A percentile compares a stretch with the other conserved stretches of the same genome.
These are phyloP conservation scores for Trametes sanguinea DNA, from an alignment of 768 basidiomycete genomes.

Conservation along the genomic window DNA sequence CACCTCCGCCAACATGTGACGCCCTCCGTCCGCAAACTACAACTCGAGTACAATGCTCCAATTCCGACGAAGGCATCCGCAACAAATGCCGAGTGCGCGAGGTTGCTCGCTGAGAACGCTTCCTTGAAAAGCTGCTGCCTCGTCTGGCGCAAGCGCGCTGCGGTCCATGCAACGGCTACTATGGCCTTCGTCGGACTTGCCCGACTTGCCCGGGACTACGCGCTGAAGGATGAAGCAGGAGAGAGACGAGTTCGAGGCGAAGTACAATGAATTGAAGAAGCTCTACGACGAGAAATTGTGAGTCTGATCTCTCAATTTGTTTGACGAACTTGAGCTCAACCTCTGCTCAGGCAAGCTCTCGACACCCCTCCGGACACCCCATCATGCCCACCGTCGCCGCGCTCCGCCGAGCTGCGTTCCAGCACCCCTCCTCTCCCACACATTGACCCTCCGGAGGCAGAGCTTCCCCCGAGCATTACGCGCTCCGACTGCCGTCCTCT, in stretches of 20 bases:
- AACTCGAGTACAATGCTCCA: constrained; percentile 43
- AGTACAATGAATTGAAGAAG: constrained; percentile 31
- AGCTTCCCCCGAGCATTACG: constrained; percentile 18
- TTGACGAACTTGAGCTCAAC: not conserved
- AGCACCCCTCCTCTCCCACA: constrained; percentile 4
- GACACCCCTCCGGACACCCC: constrained; percentile 11
- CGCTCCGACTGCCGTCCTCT: constrained; percentile 9
- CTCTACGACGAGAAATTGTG: constrained; percentile 30
- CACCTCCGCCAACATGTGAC: constrained; percentile 59
- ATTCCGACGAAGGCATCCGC: not conserved
- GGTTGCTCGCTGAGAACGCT: constrained; percentile 32
- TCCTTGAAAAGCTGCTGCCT: constrained; percentile 31
- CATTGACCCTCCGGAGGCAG: constrained; percentile 13
- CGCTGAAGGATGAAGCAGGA: constrained; percentile 33
- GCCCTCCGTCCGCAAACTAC: constrained; percentile 59
- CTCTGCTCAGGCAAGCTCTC: not conserved
- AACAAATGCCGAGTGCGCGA: constrained; percentile 23
- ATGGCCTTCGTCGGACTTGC: constrained; percentile 36
- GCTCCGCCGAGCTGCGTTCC: constrained; percentile 13
- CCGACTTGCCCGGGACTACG: constrained; percentile 33
- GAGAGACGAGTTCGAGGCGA: constrained; percentile 28
- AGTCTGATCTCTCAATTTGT: not conserved
- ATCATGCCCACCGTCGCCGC: constrained; percentile 11
- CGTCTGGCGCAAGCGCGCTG: constrained; percentile 37
- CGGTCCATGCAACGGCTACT: constrained; percentile 34